Evolutionary conservation across 129 eudicot species (phyloP).

Genomic region (Artemisia tridentata): DNA sequence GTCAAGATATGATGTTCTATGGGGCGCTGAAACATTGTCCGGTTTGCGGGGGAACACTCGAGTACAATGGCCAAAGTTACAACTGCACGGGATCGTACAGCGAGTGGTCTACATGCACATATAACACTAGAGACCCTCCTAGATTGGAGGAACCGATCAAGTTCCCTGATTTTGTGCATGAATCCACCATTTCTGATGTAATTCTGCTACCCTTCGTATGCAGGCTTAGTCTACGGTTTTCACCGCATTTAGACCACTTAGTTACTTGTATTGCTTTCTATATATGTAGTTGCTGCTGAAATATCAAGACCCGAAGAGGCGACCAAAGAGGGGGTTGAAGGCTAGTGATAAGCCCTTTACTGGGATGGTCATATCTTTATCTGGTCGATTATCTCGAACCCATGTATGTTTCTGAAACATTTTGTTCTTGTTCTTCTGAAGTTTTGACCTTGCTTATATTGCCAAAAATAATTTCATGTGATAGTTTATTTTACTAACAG

Average conservation of each 20-base stretch:
- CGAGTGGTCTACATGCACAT: conserved; percentile 85
- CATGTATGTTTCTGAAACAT: conserved; percentile 40
- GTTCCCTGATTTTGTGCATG: conserved; percentile 53
- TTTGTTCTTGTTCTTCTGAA: too few species aligned
- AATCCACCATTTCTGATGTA: conserved; percentile 59
- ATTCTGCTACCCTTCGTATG: not conserved
- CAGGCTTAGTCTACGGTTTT: not conserved
- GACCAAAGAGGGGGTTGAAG: conserved; percentile 31
- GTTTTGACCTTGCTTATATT: too few species aligned
- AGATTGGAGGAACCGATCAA: conserved; percentile 45
- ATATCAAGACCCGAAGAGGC: conserved; percentile 39
- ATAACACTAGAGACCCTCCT: conserved; percentile 51
- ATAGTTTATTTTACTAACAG: too few species aligned
- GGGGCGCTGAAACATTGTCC: conserved; percentile 68
- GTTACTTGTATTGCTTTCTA: not conserved
- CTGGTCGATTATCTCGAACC: conserved; percentile 72
- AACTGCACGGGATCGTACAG: conserved; percentile 58
- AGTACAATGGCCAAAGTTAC: conserved; percentile 35
- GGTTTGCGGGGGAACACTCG: conserved; percentile 51
- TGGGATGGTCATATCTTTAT: conserved; percentile 69
- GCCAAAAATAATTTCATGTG: too few species aligned
- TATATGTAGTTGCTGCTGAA: conserved; percentile 45
- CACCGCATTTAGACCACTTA: not conserved
- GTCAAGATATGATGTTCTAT: conserved; percentile 74
- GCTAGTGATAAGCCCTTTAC: conserved; percentile 51